Base-by-base conservation (phyloP, 2,329 filamentous ascomycete species). In the Diaporthe sp. region DNA sequence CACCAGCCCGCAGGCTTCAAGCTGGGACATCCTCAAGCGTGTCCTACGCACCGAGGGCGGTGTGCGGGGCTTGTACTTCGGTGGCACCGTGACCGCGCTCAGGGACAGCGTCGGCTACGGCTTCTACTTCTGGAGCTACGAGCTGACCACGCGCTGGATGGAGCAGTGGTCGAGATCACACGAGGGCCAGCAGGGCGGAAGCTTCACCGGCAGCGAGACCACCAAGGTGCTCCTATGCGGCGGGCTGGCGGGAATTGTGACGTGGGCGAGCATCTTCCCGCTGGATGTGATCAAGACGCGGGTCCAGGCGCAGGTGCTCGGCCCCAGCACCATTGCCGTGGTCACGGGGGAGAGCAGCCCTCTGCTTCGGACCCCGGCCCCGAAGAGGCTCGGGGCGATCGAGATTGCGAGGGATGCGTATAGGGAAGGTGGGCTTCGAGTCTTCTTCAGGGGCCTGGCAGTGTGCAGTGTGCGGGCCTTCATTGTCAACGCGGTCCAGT, bases 41-140 rank as follows among this genome's bases (percentile, higher is more conserved):
- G 90, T 95, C 37, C 86, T 92, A 80, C 87, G 83, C 49, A 85
- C 82, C 1, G 83, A 87, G 72, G 91, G 93, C 5, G 87, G 93
- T 0, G 74, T 95, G 4, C 87, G 88, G 53, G 96, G 95, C 0
- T 84, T 98, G 31, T 98, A 98, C 82, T 89, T 92, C 77, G 96
- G 95, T 28, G 96, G 96, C 28, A 87, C 86, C 0, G 91, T 98
- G 22, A 98, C 96, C 0, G 94, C 93, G 72, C 82, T 96, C 55
- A 89, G 96, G 68, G 96, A 98, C 84, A 93, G 93, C 75, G 90
- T 98, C 73, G 96, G 96, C n/a, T 98, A 98, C 84, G 96, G 96
- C 0, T 98, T 98, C 83, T 98, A 98, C 82, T 98, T 98, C 83
- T 98, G 94, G 94, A 93, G 94, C 1, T 98, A 98, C 81, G 94